Conservation (phyloP, 179 eudicot species). For the Carnegiea gigantea region DNA sequence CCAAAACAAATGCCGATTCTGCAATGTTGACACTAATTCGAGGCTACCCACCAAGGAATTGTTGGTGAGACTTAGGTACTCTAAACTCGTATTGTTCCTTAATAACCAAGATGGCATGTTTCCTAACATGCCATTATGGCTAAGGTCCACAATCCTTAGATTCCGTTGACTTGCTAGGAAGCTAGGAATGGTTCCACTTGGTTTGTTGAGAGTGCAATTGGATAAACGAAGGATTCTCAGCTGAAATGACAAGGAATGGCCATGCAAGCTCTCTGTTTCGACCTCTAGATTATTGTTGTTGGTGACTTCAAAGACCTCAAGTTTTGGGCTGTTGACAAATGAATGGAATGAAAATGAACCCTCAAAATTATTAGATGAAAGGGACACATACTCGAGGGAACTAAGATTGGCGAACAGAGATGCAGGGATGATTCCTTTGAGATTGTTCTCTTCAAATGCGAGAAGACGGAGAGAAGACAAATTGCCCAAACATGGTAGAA, state of each 20-base stretch:
- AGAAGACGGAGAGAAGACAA: constrained; percentile 13
- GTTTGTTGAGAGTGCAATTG: constrained; percentile 21
- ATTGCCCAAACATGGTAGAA: constrained; percentile 1
- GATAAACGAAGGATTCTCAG: constrained; percentile 22
- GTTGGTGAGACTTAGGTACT: neutral
- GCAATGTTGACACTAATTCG: neutral
- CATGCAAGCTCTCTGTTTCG: constrained; percentile 16
- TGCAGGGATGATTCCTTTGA: constrained; percentile 2
- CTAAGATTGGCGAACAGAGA: constrained; percentile 19
- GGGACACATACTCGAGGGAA: constrained; percentile 25
- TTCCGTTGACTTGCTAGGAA: constrained; percentile 9
- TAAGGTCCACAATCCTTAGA: constrained; percentile 14
- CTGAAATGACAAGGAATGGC: constrained; percentile 15
- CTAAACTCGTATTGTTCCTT: neutral
- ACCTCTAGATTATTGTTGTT: constrained; percentile 9
- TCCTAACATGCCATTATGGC: constrained; percentile 9
- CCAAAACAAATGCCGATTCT: constrained; percentile 7
- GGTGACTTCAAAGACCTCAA: constrained; percentile 11
- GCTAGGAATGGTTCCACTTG: neutral
- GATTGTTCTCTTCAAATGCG: neutral
- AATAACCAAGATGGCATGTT: constrained; percentile 1
- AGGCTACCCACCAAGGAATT: constrained; percentile 9
- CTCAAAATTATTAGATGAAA: constrained; percentile 23
- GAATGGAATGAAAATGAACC: constrained; percentile 23
- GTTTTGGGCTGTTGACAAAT: constrained; percentile 20